Conservation (phyloP, 306 rosid species). For the Hylodesmum podocarpum region DNA sequence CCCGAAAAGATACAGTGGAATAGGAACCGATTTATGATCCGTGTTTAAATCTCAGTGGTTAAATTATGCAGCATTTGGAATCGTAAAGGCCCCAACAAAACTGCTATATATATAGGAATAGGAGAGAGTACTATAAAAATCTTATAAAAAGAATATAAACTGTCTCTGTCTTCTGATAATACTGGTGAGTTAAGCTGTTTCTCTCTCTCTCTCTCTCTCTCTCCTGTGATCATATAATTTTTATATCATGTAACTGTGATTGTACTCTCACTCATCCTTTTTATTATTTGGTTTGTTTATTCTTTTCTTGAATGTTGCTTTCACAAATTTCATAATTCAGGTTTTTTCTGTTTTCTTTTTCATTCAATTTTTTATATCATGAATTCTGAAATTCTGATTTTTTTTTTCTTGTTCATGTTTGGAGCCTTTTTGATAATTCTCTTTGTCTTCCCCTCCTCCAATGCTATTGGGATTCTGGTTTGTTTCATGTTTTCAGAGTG, state of each 20-base stretch:
- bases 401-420: not conserved
- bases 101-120: not conserved
- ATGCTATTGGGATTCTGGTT: conserved; percentile 7
- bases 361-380: not conserved
- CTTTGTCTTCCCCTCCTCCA: not conserved
- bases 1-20: no score
- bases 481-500: not conserved
- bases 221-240: no score
- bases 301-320: not conserved
- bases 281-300: no score
- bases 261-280: not conserved
- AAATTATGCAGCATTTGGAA: not conserved
- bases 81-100: not conserved
- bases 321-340: not conserved
- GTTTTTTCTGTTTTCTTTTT: no score
- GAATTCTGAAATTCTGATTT: not conserved
- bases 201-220: not conserved
- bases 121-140: no score
- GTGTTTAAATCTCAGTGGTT: not conserved
- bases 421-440: not conserved
- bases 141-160: not conserved
- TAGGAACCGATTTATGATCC: not conserved
- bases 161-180: not conserved
- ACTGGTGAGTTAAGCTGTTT: not conserved
- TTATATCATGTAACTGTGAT: not conserved